Evolutionary conservation across 1,284 basidiomycete genomes (phyloP).

Genomic region (Irpex lacteus): DNA sequence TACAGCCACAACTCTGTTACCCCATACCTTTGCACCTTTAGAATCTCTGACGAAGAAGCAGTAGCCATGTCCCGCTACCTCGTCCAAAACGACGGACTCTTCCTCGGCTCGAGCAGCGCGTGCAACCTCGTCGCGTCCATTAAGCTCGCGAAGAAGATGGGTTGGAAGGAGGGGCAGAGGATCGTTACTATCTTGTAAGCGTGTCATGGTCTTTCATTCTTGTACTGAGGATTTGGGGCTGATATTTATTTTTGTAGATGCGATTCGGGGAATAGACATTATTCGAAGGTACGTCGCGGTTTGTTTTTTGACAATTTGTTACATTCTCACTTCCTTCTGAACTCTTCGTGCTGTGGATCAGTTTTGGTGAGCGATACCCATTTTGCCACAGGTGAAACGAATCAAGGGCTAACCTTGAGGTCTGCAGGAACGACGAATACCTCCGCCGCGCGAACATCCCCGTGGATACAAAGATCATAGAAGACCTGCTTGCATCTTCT

Average conservation of each 20-base stretch:
- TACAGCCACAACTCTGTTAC: neutral
- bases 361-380: conserved; percentile 40
- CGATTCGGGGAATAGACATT: conserved; percentile 83
- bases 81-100: conserved; percentile 87
- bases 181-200: conserved; percentile 86
- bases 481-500: conserved; percentile 41
- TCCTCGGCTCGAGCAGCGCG: conserved; percentile 94
- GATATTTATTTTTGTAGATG: no score
- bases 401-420: no score
- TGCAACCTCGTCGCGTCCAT: conserved; percentile 93
- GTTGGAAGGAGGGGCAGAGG: conserved; percentile 61
- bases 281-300: conserved; percentile 69
- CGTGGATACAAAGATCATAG: conserved; percentile 51
- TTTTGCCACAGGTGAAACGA: no score
- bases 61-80: conserved; percentile 91
- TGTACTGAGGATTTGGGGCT: no score
- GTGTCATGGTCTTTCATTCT: no score
- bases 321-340: neutral
- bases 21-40: conserved; percentile 28
- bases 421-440: conserved; percentile 76
- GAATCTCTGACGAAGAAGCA: conserved; percentile 87
- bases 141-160: conserved; percentile 69
- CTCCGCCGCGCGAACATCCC: conserved; percentile 60
- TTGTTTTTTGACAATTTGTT: neutral
- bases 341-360: conserved; percentile 14